Percentiles rank a stretch among this genome's conserved stretches.
Evolutionary conservation across 495 filamentous ascomycete species (phyloP).

Genomic region (Symbiotaphrina buchneri): DNA sequence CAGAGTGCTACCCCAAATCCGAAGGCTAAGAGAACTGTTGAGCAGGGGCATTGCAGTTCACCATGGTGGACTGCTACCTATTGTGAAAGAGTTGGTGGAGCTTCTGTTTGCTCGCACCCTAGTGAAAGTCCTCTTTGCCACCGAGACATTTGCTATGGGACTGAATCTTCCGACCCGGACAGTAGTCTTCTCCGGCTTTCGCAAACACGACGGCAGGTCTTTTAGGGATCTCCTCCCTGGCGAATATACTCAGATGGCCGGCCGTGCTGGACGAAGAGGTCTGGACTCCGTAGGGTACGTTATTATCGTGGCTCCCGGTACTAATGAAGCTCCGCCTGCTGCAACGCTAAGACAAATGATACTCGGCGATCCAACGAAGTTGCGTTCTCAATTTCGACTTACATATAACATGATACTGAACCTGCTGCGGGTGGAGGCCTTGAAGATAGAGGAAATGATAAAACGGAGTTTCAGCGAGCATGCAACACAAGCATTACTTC

Average conservation of each 20-base stretch:
- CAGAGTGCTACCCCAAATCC: conserved; percentile 69
- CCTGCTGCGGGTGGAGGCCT: conserved; percentile 77
- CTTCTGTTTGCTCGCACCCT: conserved; percentile 86
- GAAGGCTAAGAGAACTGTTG: conserved; percentile 65
- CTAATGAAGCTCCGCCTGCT: conserved; percentile 73
- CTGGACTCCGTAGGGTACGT: conserved; percentile 83
- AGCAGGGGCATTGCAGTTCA: conserved; percentile 85
- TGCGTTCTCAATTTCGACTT: conserved; percentile 84
- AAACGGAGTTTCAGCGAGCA: conserved; percentile 98
- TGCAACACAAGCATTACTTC: conserved; percentile 86
- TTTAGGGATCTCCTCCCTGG: conserved; percentile 86
- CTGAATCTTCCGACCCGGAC: conserved; percentile 88
- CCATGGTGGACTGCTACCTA: conserved; percentile 84
- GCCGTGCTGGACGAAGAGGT: conserved; percentile 79
- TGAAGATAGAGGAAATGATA: conserved; percentile 99
- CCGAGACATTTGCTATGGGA: conserved; percentile 97
- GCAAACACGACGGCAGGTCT: conserved; percentile 79
- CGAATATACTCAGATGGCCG: conserved; percentile 98
- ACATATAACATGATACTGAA: conserved; percentile 99
- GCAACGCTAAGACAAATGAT: conserved; percentile 76
- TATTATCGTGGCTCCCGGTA: conserved; percentile 68
- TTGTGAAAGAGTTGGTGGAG: conserved; percentile 95
- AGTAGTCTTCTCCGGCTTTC: conserved; percentile 90
- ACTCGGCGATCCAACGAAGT: conserved; percentile 81
- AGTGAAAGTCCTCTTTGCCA: conserved; percentile 92